phyloP scores from a whole-genome alignment of 768 basidiomycete genomes.

The Russula earlei region DNA sequence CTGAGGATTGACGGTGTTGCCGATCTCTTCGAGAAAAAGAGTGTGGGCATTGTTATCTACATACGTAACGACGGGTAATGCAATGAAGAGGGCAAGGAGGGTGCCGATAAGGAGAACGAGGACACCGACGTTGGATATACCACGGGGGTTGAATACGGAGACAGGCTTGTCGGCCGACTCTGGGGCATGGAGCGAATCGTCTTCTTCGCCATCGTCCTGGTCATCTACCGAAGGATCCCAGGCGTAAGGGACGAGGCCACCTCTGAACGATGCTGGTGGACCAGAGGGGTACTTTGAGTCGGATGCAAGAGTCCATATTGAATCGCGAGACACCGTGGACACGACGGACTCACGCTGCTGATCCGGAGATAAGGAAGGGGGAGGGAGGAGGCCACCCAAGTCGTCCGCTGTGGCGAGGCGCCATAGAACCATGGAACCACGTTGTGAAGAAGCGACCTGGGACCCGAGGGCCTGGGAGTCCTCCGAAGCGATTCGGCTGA shows the following conservation, averaged over 20 bases:
- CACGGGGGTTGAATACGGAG: conserved; percentile 33
- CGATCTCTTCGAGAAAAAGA: conserved; percentile 35
- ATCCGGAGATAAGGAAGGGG: conserved; percentile 17
- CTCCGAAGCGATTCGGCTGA: conserved; percentile 38
- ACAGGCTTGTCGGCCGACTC: conserved; percentile 33
- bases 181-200: conserved; percentile 68
- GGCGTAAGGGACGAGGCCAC: conserved; percentile 53
- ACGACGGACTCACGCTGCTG: conserved; percentile 34
- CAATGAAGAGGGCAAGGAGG: conserved; percentile 67
- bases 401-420: conserved; percentile 38
- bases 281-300: conserved; percentile 60
- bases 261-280: conserved; percentile 20
- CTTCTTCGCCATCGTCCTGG: conserved; percentile 52
- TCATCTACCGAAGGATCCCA: conserved; percentile 58
- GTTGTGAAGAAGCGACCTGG: conserved; percentile 24
- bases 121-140: conserved; percentile 60
- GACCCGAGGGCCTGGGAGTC: conserved; percentile 35
- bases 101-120: conserved; percentile 51
- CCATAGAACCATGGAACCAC: conserved; percentile 61
- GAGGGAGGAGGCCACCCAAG: conserved; percentile 29
- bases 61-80: conserved; percentile 66
- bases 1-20: conserved; percentile 49
- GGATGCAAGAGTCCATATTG: conserved; percentile 37
- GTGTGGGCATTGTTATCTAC: conserved; percentile 33
- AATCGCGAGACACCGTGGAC: conserved; percentile 42